Evolutionary conservation across 208 protist species (phyloP).

Genomic region (Leishmania tropica): DNA sequence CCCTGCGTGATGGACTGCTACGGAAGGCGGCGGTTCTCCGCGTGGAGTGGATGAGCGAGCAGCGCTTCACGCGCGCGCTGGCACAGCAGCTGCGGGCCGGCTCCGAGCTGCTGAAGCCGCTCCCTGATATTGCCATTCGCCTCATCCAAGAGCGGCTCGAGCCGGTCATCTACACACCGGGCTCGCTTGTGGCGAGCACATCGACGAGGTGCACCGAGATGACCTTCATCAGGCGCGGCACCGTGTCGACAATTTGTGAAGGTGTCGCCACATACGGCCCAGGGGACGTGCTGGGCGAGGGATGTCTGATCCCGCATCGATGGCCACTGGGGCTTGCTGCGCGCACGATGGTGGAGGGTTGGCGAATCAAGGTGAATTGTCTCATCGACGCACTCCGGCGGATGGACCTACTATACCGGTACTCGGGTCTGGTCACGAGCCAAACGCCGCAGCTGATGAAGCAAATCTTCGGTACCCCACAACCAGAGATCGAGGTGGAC

Average conservation of each 20-base stretch:
- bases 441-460: conserved; percentile 64
- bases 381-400: conserved; percentile 69
- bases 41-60: conserved; percentile 83
- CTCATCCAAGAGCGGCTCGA: conserved; percentile 87
- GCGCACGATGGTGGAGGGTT: conserved; percentile 88
- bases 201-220: conserved; percentile 69
- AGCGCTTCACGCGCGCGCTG: conserved; percentile 70
- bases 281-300: conserved; percentile 78
- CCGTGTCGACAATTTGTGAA: conserved; percentile 55
- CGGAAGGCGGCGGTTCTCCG: conserved; percentile 83
- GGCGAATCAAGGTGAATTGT: conserved; percentile 60
- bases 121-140: conserved; percentile 65
- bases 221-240: conserved; percentile 78
- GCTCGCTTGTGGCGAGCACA: conserved; percentile 73
- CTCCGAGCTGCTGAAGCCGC: conserved; percentile 63
- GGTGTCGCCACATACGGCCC: conserved; percentile 74
- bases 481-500: conserved; percentile 71
- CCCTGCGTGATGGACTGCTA: conserved; percentile 57
- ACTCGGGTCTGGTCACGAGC: conserved; percentile 72
- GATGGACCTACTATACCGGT: conserved; percentile 61
- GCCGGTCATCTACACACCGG: conserved; percentile 78
- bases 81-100: conserved; percentile 64
- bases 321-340: conserved; percentile 80
- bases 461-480: conserved; percentile 61
- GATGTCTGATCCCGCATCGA: conserved; percentile 79